phyloP scores from a whole-genome alignment of 2,329 filamentous ascomycete species.

The Thermochaetoides dissita region DNA sequence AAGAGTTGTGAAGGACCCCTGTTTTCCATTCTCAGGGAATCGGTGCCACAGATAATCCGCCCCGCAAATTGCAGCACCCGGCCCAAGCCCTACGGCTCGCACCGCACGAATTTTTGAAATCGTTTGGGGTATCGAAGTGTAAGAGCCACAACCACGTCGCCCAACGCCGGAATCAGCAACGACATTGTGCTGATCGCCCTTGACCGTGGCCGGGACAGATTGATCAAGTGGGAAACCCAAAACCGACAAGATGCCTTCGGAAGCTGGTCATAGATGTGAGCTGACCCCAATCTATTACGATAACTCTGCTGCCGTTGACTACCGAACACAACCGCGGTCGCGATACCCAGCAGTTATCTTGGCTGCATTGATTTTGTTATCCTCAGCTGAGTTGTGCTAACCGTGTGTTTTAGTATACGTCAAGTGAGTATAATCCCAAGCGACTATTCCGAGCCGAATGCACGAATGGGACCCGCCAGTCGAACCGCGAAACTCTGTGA shows the following conservation, averaged over 20 bases:
- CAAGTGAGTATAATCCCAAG: constrained; percentile 52
- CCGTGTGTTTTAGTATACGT: constrained; percentile 56
- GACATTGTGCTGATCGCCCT: constrained; percentile 18
- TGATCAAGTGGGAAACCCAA: constrained; percentile 21
- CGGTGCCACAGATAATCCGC: constrained; percentile 15
- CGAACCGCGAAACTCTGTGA: constrained; percentile 5
- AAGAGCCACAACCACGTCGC: constrained; percentile 18
- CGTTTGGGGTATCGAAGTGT: constrained; percentile 14
- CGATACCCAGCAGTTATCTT: constrained; percentile 6
- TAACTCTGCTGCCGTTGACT: too few relatives aligned
- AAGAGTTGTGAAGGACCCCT: background rate
- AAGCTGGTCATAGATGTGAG: constrained; percentile 81
- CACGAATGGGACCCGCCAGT: background rate
- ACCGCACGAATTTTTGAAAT: constrained; percentile 19
- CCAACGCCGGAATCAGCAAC: constrained; percentile 19
- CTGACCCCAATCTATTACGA: constrained; percentile 20
- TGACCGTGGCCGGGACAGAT: constrained; percentile 19
- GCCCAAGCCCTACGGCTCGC: constrained; percentile 17
- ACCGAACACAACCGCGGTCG: constrained; percentile 4
- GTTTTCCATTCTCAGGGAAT: background rate
- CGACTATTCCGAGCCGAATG: constrained; percentile 3
- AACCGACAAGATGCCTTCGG: constrained; percentile 63
- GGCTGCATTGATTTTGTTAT: constrained; percentile 1
- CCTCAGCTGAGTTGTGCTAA: constrained; percentile 23
- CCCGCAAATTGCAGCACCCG: constrained; percentile 9